Evolutionary conservation across 768 basidiomycete genomes (phyloP), one percentile per base, ranked within the genome.

Genomic region (Mycena vitilis): DNA sequence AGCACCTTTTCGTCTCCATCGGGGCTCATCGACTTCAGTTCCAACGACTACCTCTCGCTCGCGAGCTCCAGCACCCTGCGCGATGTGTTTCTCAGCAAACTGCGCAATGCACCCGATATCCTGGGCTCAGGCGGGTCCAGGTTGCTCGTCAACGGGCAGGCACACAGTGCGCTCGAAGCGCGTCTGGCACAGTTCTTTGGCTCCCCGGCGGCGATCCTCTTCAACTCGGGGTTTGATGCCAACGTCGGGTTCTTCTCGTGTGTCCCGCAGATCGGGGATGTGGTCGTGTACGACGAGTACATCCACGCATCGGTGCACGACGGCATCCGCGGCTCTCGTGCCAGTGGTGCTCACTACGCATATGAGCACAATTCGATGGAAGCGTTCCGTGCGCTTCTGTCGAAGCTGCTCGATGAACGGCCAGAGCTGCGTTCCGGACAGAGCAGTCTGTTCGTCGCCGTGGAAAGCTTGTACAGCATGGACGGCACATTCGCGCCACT

Each of bases 381-480:
- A 0, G 83, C 82, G 7, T 76, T 98, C 9, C 80, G 83, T 25
- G 65, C 66, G 3, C 75, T 86, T 0, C 74, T 97, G 4, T 53
- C 65, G 2, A 73, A 73, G 16, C 79, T 92, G 49, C 66, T 81
- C 20, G 61, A 75, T 3, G 80, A 82, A 53, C 75, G 78, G n/a
- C 74, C 77, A 0, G 79, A 75, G 44, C 73, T 89, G 16, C 72
- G 70, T 62, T 66, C 71, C 0, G 88, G 87, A 0, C 76, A 79
- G 34, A 69, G 48, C 59, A 90, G 82, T 72, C 79, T 94, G 4
- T 98, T 96, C 74, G 78, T 99, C 15, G 90, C 94, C 0, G 90
- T 98, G 10, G 97, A 99, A 83, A 91, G 89, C 44, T 78, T 98
- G 52, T 98, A 98, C 73, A 94, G 91, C 64, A 99, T 99, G 97